Evolutionary conservation across 164 flowering plant genomes (phyloP).

Genomic region (Nelumbo lutea): DNA sequence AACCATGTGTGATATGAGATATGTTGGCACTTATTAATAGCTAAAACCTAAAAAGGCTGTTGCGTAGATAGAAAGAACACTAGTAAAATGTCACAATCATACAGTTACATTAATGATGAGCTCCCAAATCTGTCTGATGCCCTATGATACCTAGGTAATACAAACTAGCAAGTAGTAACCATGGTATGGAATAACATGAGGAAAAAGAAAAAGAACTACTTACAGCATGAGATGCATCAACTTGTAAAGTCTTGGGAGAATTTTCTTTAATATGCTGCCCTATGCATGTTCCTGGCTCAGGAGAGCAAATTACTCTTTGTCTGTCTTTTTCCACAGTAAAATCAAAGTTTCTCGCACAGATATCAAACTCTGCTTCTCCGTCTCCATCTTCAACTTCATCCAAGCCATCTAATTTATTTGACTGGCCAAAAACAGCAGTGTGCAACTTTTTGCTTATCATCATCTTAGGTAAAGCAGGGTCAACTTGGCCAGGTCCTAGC

Average conservation of each 20-base stretch:
- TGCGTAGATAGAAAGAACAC: not conserved
- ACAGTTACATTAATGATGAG: not conserved
- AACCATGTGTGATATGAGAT: no score
- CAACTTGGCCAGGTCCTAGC: slow-evolving; percentile 20
- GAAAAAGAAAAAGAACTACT: slow-evolving; percentile 14
- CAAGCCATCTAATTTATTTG: slow-evolving; percentile 18
- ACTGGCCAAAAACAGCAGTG: slow-evolving; percentile 40
- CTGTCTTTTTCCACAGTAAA: slow-evolving; percentile 33
- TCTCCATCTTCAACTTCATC: slow-evolving; percentile 23
- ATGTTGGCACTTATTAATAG: no score
- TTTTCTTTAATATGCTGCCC: slow-evolving; percentile 20
- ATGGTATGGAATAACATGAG: not conserved
- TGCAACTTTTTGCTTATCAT: slow-evolving; percentile 59
- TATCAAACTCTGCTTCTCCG: slow-evolving; percentile 24
- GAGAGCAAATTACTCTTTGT: slow-evolving; percentile 16
- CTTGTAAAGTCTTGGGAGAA: slow-evolving; percentile 9
- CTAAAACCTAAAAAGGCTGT: no score
- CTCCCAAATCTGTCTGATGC: not conserved
- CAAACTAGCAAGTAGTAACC: not conserved
- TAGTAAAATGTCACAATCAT: not conserved
- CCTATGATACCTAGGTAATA: not conserved
- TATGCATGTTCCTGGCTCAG: slow-evolving; percentile 13
- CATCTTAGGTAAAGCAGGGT: slow-evolving; percentile 38
- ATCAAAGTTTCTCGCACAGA: slow-evolving; percentile 25
- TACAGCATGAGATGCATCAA: slow-evolving; percentile 28